Evolutionary conservation across 2,329 filamentous ascomycete genomes (phyloP), one percentile per base, ranked within the genome.

Genomic region (Fusarium ambrosium): DNA sequence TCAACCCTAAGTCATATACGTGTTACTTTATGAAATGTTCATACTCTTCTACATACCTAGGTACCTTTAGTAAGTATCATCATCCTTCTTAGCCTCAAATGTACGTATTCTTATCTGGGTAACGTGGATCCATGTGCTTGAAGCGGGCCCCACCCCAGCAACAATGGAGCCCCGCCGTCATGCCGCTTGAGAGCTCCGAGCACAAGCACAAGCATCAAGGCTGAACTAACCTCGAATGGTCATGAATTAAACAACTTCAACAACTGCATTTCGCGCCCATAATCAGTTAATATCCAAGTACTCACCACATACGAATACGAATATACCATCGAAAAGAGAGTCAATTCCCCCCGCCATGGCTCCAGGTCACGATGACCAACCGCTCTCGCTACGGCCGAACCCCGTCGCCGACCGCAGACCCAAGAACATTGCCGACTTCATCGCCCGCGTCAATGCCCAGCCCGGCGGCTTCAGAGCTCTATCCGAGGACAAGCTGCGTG

Each of bases 391-490:
- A 72, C 82, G 82, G 64, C 83, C 83, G 16, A 77, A 81, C 58
- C 90, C 92, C 18, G 85, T 87, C 73, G 87, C 84, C 78, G 88
- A 86, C 84, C 89, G 85, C 79, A 87, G 86, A 79, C 87, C 89
- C 36, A 90, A 89, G 80, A 89, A 87, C 56, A 87, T 98, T n/a
- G 87, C 89, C 66, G 89, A 93, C 56, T 92, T 96, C 76, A 95
- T 98, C 76, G 86, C 89, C 68, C 94, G 95, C 75, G 92, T 98
- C 79, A 93, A 95, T 76, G 92, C 97, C 79, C 92, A 93, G 70
- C 78, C 83, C 1, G 94, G 94, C 16, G 94, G 94, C 27, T 97
- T 98, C 81, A 92, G 94, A 69, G 88, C 92, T 77, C 87, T 98
- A 73, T 94, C 91, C 60, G 94, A 97, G 82, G 88, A 91, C 61